Base-by-base conservation (phyloP, 805 yeast genomes). In the Lipomyces orientalis region DNA sequence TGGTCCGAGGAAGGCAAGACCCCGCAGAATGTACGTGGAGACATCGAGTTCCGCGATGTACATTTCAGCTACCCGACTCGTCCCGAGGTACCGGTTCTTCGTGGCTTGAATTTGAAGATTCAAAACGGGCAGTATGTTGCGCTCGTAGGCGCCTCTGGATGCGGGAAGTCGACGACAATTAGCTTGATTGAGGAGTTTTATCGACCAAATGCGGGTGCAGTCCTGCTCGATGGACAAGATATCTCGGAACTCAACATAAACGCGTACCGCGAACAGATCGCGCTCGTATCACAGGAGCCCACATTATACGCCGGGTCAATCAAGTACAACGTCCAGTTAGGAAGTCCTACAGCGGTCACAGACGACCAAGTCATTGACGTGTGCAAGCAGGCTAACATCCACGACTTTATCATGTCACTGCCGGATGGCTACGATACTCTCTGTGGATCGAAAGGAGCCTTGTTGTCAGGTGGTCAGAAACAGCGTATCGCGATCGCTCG, bases 91-190 rank as follows among this genome's bases (percentile, higher is more conserved):
- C 68, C 79, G 4, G 87, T 86, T 0, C 76, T 94, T 35, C 80
- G 84, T 0, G 79, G 87, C 49, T 80, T 91, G 1, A 78, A 79
- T 57, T 71, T 90, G 19, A 71, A 74, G 0, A 81, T 93, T 49
- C 77, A 82, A 22, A 76, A 83, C 10, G 84, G 85, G 1, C 79
- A 82, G 67, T 78, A 86, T 46, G 87, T 88, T 14, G 95, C 88
- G 62, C 79, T 94, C 1, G 88, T 94, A 5, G 90, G 89, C 1
- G 84, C 88, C 0, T 85, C 88, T 0, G 90, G 90, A 0, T 84
- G 87, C 66, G 90, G 90, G n/a, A 87, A 87, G 74, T 82, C 86
- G 6, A 87, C 90, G 1, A 81, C 88, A 46, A 87, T 88, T 16
- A 78, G 86, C 0, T 78, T 85, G 55, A 78, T 85, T 51, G 82